Evolutionary conservation across 2,329 filamentous ascomycete genomes (phyloP), one percentile per base, ranked within the genome.

Genomic region (Alternaria alternata): DNA sequence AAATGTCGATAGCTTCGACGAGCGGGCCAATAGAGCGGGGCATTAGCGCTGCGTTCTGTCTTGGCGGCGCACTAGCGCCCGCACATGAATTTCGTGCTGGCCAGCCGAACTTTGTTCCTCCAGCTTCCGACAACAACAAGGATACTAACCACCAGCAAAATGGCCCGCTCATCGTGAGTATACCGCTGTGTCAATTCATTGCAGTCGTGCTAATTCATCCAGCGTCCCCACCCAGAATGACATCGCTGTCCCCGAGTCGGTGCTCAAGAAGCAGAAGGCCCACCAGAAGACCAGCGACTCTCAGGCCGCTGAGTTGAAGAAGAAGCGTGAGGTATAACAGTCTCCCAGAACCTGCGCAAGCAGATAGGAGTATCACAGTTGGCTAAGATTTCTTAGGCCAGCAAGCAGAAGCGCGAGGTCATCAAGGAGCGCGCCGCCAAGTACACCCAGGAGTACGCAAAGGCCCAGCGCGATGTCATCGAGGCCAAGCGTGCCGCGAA

Each of bases 341-440:
- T 71, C 74, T 77, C 75, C 74, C 73, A 65, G 56, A 73, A 75
- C 72, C 69, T 74, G 70, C 73, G 57, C 52, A 64, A 68, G 71
- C 72, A 75, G 71, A 69, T 75, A 76, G 71, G 73, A 77, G 72
- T 67, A 72, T 70, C 75, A 73, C 65, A 68, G 71, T 76, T 77
- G 74, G 74, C 74, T 78, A 76, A 74, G 69, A 76, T 78, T 81
- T 67, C 78, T 78, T 75, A 99, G 95, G 90, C 91, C 87, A 96
- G 93, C 89, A 98, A 99, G 90, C 90, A 96, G 88, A 99, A 98
- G 91, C 94, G 95, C 80, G 86, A 87, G 75, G 92, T 95, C 81
- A 97, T 99, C 91, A 98, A 98, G 93, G 97, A 99, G 92, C 95
- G 95, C 85, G 95, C 95, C 79, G 94, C 99, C 89, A 93, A 94